A percentile compares a stretch with the other conserved stretches of the same genome.
These are phyloP conservation scores for Geotrichum reessii DNA, from an alignment of 1,139 yeast species.

Conservation along the genomic window DNA sequence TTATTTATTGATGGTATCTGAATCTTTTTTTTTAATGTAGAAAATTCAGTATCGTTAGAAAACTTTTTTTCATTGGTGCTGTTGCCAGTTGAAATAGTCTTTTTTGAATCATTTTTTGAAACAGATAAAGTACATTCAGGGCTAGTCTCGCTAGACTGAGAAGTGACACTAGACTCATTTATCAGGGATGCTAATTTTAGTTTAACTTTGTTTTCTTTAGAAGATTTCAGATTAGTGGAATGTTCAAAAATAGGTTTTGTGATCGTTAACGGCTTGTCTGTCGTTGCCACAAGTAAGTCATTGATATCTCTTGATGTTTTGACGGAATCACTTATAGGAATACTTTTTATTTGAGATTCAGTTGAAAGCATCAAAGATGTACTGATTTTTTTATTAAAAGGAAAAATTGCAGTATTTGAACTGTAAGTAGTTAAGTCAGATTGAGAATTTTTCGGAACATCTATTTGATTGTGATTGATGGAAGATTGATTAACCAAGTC, in stretches of 20 bases:
- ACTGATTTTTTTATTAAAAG: background rate
- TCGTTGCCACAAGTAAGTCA: background rate
- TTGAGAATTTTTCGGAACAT: background rate
- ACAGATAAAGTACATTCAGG: background rate
- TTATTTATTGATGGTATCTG: background rate
- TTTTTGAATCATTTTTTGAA: background rate
- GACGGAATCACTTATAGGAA: background rate
- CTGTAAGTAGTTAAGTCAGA: background rate
- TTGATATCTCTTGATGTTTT: background rate
- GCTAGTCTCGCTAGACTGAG: background rate
- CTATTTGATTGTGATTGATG: background rate
- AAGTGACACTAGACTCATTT: background rate
- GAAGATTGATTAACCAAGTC: background rate
- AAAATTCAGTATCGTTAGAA: no score
- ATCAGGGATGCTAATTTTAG: background rate
- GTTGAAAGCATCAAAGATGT: background rate
- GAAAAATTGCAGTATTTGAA: background rate
- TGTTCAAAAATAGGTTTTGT: background rate
- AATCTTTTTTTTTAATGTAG: background rate
- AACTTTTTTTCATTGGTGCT: no score
- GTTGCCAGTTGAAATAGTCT: background rate
- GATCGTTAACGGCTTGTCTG: background rate
- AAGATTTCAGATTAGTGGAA: background rate
- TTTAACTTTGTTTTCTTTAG: background rate
- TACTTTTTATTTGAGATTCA: background rate